A percentile compares a stretch with the other conserved stretches of the same genome.
Conservation (phyloP, 306 rosid genomes). For the Vicia faba region DNA sequence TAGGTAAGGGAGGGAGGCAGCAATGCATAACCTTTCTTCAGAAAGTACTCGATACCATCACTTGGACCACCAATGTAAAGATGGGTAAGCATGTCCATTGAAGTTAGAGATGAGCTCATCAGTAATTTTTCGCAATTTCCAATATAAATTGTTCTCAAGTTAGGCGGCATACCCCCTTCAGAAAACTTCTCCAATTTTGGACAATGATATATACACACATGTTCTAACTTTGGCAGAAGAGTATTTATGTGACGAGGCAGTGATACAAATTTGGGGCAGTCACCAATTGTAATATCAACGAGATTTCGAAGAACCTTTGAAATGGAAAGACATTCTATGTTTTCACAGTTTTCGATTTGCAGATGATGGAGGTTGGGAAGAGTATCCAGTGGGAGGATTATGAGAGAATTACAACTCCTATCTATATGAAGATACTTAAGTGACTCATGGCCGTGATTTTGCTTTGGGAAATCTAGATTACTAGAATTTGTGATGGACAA, state of each 20-base stretch:
- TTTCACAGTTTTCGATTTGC: background rate
- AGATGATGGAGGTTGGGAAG: background rate
- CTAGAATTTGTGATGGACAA: background rate
- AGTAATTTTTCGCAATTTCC: background rate
- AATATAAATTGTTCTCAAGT: background rate
- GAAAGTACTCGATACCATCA: background rate
- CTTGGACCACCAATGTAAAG: background rate
- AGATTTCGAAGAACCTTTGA: background rate
- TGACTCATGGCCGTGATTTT: background rate
- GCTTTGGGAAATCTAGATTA: background rate
- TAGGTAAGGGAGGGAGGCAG: conserved; percentile 12
- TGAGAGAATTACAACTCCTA: background rate
- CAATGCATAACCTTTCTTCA: background rate
- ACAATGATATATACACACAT: fast-evolving
- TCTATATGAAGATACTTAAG: background rate
- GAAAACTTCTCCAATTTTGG: conserved; percentile 12
- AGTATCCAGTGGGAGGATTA: background rate
- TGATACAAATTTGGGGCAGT: conserved; percentile 1
- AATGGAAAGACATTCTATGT: conserved; percentile 4
- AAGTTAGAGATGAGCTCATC: conserved; percentile 1
- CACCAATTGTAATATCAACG: fast-evolving
- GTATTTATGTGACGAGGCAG: background rate
- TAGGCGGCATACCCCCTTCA: conserved; percentile 3
- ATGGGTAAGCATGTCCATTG: background rate
- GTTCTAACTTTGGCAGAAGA: conserved; percentile 6